Base-by-base conservation (phyloP, 1,139 yeast species). In the Yamadazyma aaseri region DNA sequence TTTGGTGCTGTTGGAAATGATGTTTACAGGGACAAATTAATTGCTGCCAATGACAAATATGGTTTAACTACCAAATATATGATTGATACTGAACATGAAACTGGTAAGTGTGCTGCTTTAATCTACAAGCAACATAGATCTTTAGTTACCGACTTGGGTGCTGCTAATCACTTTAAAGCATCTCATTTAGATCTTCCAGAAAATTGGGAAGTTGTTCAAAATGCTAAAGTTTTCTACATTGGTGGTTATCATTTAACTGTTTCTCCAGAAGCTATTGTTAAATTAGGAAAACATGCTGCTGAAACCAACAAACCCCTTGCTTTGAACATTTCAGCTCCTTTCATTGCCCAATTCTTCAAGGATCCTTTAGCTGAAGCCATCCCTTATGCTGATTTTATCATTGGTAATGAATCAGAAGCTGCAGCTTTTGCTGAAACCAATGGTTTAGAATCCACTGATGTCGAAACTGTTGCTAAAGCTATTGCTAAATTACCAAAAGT, bases 171-270 rank as follows among this genome's bases (percentile, higher is more conserved):
- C 65, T 94, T 90, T 80, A 85, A 83, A 58, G 81, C 92, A 35
- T 79, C 78, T 39, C 98, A 94, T 64, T 76, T 92, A 58, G 81
- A 86, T 58, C 76, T 77, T 57, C 86, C 95, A 46, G 95, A 85
- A 66, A 87, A 90, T 75, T 90, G 97, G 97, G 69, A 68, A 47
- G 67, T 74, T 41, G 96, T 92, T 40, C 87, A 86, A 65, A 73
- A 70, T 35, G 97, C 95, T 44, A 73, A 81, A 61, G 76, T 70
- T 56, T 92, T 69, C 73, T 92, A 92, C 75, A 85, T 92, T 56
- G 98, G 97, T 56, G 98, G 98, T 18, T 92, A 83, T 86, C 98
- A 94, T 67, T 77, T 92, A 66, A 92, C 99, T 39, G 98, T 94
- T 45, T 86, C 95, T 47, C 97, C 96, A 47, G 95, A 84, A 45